A percentile compares a stretch with the other conserved stretches of the same genome.
Conservation (phyloP, 2,329 filamentous ascomycete genomes). For the Cercospora brassicicola region DNA sequence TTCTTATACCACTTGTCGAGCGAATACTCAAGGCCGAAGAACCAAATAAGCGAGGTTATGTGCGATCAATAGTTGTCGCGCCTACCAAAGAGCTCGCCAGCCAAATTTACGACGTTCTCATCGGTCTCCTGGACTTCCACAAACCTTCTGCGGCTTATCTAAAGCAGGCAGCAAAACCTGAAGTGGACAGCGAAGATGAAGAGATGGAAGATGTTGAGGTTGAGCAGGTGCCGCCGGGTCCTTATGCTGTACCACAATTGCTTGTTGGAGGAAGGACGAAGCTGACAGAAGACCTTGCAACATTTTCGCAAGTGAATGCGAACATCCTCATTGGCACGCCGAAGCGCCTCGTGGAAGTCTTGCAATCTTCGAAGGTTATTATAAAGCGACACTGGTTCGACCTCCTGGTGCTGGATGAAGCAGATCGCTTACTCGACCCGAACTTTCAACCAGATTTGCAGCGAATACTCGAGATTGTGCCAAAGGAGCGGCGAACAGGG, state of each 20-base stretch:
- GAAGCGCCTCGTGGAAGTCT: constrained; percentile 81
- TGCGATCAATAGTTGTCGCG: constrained; percentile 87
- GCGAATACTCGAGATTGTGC: constrained; percentile 76
- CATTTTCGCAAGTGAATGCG: constrained; percentile 78
- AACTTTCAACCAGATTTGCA: constrained; percentile 92
- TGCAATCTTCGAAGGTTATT: constrained; percentile 65
- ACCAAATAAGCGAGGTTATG: constrained; percentile 82
- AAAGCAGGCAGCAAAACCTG: constrained; percentile 49
- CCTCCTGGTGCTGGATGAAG: constrained; percentile 88
- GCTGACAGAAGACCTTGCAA: constrained; percentile 79
- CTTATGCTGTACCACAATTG: constrained; percentile 75
- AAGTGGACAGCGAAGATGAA: constrained; percentile 44
- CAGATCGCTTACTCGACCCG: constrained; percentile 85
- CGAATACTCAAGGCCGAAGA: constrained; percentile 77
- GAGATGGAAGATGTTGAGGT: constrained; percentile 42
- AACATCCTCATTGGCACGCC: constrained; percentile 91
- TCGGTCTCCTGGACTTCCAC: constrained; percentile 79
- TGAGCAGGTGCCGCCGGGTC: constrained; percentile 48
- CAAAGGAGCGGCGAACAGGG: constrained; percentile 90
- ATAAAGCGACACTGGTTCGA: constrained; percentile 62
- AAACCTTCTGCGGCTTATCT: constrained; percentile 69
- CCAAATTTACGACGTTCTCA: constrained; percentile 82
- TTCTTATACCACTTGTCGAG: constrained; percentile 79
- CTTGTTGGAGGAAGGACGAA: constrained; percentile 81
- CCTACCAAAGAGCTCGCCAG: constrained; percentile 88